Percentiles rank a stretch among this genome's conserved stretches.
Evolutionary conservation across 352 stramenopile genomes (phyloP).

Genomic region (Globisporangium solare): DNA sequence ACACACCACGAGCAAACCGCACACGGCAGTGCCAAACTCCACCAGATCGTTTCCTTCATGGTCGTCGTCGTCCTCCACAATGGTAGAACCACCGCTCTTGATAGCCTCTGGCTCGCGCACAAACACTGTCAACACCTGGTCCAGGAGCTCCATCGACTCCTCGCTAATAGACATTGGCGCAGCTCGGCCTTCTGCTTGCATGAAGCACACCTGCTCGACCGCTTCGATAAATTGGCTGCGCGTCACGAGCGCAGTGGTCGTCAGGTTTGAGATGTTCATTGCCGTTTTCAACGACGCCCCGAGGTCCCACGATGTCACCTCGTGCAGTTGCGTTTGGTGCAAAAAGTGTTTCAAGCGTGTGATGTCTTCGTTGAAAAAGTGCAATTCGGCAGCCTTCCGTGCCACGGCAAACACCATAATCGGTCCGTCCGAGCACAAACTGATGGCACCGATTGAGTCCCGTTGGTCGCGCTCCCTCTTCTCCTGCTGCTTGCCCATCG

Average conservation of each 20-base stretch:
- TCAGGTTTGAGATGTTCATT: constrained; percentile 14
- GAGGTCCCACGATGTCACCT: constrained; percentile 32
- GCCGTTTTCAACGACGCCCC: constrained; percentile 30
- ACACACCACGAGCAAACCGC: constrained; percentile 62
- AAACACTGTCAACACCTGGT: constrained; percentile 64
- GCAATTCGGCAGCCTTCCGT: constrained; percentile 59
- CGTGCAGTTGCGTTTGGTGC: constrained; percentile 58
- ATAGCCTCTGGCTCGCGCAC: constrained; percentile 36
- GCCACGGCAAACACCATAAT: constrained; percentile 82
- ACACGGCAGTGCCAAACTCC: constrained; percentile 51
- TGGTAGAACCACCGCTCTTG: constrained; percentile 9
- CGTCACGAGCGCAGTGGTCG: constrained; percentile 29
- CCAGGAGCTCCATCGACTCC: constrained; percentile 54
- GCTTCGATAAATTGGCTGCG: constrained; percentile 45
- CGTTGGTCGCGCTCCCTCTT: constrained; percentile 15
- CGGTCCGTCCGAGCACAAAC: constrained; percentile 59
- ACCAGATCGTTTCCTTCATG: constrained; percentile 45
- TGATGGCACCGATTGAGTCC: constrained; percentile 41
- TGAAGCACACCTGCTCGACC: constrained; percentile 41
- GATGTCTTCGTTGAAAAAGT: constrained; percentile 84
- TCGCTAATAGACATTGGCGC: constrained; percentile 41
- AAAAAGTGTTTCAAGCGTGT: constrained; percentile 58
- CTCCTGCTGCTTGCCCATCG: constrained; percentile 13
- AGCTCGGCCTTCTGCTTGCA: background rate
- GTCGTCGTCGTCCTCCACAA: constrained; percentile 17